Conservation (phyloP, 2,329 filamentous ascomycete genomes). For the Ophiostoma ulmi region DNA sequence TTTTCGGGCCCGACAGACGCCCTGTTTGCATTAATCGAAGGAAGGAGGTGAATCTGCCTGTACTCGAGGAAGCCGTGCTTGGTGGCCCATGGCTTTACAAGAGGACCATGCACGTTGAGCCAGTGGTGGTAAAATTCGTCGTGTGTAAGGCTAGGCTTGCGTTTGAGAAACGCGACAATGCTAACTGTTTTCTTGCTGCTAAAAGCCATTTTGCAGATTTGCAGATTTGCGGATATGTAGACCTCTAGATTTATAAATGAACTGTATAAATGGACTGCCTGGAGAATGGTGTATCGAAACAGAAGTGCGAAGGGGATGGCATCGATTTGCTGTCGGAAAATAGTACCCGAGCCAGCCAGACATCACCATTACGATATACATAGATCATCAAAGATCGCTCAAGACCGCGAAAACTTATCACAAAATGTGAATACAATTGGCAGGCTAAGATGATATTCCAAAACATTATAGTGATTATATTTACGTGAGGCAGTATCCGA, state of each 20-base stretch:
- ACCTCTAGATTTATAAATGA: too few relatives aligned
- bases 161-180: background rate
- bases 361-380: too few relatives aligned
- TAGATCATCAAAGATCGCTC: too few relatives aligned
- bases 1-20: conserved; percentile 25
- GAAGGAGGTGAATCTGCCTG: conserved; percentile 33
- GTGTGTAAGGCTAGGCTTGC: conserved; percentile 12
- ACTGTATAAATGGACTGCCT: too few relatives aligned
- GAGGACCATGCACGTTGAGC: conserved; percentile 33
- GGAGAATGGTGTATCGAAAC: too few relatives aligned
- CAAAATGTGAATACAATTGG: too few relatives aligned
- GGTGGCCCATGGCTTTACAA: conserved; percentile 35
- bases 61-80: conserved; percentile 35
- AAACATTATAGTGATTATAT: background rate
- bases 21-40: conserved; percentile 31
- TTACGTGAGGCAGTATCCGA: too few relatives aligned
- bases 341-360: background rate
- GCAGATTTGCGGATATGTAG: too few relatives aligned
- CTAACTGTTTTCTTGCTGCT: background rate
- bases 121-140: conserved; percentile 36
- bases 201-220: background rate
- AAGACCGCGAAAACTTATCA: too few relatives aligned
- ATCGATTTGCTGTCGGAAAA: background rate
- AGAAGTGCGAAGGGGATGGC: background rate
- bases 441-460: too few relatives aligned